phyloP scores from a whole-genome alignment of 371 early-diverging fungal species.

The Apophysomyces sp. region DNA sequence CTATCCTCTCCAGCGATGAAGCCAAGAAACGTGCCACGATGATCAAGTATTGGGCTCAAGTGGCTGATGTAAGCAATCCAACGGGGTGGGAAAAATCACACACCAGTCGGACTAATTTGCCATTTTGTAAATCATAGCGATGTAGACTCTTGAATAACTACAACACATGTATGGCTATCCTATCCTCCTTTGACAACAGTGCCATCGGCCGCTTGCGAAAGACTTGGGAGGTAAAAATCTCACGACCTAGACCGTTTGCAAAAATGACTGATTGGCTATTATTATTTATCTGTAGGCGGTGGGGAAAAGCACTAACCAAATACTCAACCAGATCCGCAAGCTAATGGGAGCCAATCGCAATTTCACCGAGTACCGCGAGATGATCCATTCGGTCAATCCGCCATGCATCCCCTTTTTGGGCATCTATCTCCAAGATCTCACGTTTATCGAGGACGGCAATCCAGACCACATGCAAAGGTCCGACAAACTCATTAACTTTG shows the following conservation, averaged over 20 bases:
- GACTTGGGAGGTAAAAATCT: constrained; percentile 72
- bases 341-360: constrained; percentile 83
- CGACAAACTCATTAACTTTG: constrained; percentile 83
- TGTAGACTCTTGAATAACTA: constrained; percentile 86
- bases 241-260: too few relatives aligned
- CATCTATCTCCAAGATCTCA: constrained; percentile 87
- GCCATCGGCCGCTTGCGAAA: constrained; percentile 88
- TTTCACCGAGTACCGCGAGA: constrained; percentile 84
- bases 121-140: constrained; percentile 21
- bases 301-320: constrained; percentile 58
- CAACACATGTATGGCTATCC: constrained; percentile 87
- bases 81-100: not conserved
- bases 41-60: constrained; percentile 83
- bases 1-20: constrained; percentile 76
- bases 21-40: constrained; percentile 72
- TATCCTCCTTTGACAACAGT: constrained; percentile 88
- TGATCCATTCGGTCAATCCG: constrained; percentile 83
- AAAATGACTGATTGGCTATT: not conserved
- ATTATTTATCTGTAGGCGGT: constrained; percentile 36
- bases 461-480: constrained; percentile 67
- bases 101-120: not conserved
- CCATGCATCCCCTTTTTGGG: constrained; percentile 94
- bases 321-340: constrained; percentile 48
- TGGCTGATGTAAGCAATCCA: constrained; percentile 66
- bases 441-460: constrained; percentile 94